Evolutionary conservation across 768 basidiomycete genomes (phyloP).

Genomic region (Infundibulicybe gibba): DNA sequence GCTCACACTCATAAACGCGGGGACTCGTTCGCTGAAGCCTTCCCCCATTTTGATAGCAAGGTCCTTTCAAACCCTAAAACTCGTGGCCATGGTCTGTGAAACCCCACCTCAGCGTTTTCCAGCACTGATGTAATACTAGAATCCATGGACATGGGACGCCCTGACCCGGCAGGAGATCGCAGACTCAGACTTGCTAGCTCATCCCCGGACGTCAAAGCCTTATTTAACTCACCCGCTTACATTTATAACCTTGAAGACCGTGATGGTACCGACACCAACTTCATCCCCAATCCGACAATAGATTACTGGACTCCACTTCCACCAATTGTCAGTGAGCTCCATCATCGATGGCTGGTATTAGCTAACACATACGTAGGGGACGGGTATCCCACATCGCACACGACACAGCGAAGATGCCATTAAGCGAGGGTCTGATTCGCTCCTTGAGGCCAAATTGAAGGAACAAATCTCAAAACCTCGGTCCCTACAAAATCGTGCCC

Average conservation of each 20-base stretch:
- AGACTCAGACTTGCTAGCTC: conserved; percentile 82
- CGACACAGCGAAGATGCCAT: conserved; percentile 72
- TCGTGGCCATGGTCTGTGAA: conserved; percentile 50
- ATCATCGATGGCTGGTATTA: conserved; percentile 10
- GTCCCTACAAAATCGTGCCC: conserved; percentile 81
- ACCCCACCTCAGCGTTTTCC: conserved; percentile 4
- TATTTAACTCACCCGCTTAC: conserved; percentile 86
- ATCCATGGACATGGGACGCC: conserved; percentile 73
- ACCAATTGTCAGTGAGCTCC: conserved; percentile 56
- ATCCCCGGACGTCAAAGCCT: conserved; percentile 91
- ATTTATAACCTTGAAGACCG: conserved; percentile 78
- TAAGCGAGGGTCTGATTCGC: conserved; percentile 81
- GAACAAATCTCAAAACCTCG: conserved; percentile 76
- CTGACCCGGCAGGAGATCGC: conserved; percentile 70
- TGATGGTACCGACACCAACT: conserved; percentile 60
- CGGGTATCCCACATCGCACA: conserved; percentile 64
- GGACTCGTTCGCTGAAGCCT: conserved; percentile 93
- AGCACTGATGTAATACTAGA: conserved; percentile 34
- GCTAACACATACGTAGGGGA: conserved; percentile 39
- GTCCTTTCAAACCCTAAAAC: conserved; percentile 77
- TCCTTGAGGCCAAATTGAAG: conserved; percentile 81
- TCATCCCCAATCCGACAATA: conserved; percentile 47
- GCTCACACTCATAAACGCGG: conserved; percentile 81
- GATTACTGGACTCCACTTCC: conserved; percentile 80
- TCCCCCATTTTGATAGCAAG: conserved; percentile 96